phyloP scores from a whole-genome alignment of 2,329 filamentous ascomycete genomes.

The Albophoma yamanashiensis region DNA sequence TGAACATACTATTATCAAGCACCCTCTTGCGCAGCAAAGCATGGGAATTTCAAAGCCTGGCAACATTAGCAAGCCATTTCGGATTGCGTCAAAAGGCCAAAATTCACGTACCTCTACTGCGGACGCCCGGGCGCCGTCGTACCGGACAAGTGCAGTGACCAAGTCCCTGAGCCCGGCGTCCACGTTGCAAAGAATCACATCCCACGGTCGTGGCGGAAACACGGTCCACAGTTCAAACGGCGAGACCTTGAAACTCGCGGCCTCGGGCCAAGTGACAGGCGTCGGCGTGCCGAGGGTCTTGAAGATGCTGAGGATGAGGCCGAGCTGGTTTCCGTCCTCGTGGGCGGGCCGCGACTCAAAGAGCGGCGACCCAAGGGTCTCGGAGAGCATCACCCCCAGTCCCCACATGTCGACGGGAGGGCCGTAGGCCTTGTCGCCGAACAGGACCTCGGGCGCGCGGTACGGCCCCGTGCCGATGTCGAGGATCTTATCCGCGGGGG shows the following conservation, averaged over 20 bases:
- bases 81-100: background rate
- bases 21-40: slow-evolving; percentile 1
- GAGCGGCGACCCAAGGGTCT: slow-evolving; percentile 55
- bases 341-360: slow-evolving; percentile 66
- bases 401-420: slow-evolving; percentile 80
- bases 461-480: slow-evolving; percentile 93
- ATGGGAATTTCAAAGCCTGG: slow-evolving; percentile 14
- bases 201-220: slow-evolving; percentile 60
- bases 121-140: slow-evolving; percentile 58
- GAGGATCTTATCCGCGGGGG: slow-evolving; percentile 63
- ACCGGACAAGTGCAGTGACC: slow-evolving; percentile 58
- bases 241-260: slow-evolving; percentile 51
- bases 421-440: slow-evolving; percentile 68
- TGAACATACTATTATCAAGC: background rate
- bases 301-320: slow-evolving; percentile 86
- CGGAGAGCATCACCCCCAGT: slow-evolving; percentile 72
- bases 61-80: background rate
- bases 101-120: slow-evolving; percentile 35
- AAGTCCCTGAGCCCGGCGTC: slow-evolving; percentile 51
- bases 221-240: slow-evolving; percentile 86
- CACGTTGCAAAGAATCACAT: slow-evolving; percentile 53
- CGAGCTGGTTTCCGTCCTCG: slow-evolving; percentile 84
- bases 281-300: slow-evolving; percentile 82
- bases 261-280: slow-evolving; percentile 73
- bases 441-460: slow-evolving; percentile 80